Base-by-base conservation (phyloP, 2,329 filamentous ascomycete genomes). In the Penicillium glabrum region DNA sequence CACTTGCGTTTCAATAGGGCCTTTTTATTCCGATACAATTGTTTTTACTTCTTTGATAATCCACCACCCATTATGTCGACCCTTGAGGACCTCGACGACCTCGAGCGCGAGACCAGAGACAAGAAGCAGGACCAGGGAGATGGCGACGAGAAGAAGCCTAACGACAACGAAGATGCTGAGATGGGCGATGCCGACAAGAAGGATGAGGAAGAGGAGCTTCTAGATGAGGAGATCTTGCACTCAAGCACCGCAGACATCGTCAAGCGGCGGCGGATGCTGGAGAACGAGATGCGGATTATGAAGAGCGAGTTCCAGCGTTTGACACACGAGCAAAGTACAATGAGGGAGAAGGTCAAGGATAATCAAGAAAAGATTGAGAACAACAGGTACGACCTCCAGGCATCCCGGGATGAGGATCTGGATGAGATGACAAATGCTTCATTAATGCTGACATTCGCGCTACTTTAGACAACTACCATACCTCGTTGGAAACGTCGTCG, bases 291-390 rank as follows among this genome's bases (percentile, higher is more conserved):
- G 70, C 86, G 95, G 70, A 98, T 99, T 79, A 98, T 99, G 92
- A 93, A 90, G 83, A 96, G 92, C 82, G 95, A 99, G 78, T 92
- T 87, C 69, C 93, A 96, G 74, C 89, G 95, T 67, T 83, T 99
- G 79, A 89, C 89, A 69, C 95, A 99, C 71, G 95, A 99, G 80
- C 96, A 96, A 80, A 87, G 89, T 49, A 88, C 91, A 48, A 99
- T 99, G 95, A 87, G 88, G 57, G 93, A 98, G 77, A 98, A 97
- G 83, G 98, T 99, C 77, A 98, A 97, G 83, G 95, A 99, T 75
- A 99, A 99, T 72, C 80, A 91, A 70, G 96, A 99, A 67, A 99
- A 99, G 86, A 99, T 99, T 71, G 93, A 96, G 66, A 98, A 99
- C 79, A 99, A 99, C 82, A 86, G 92, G 93, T 96, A 81, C 51